These are phyloP conservation scores for Leishmania major DNA, from an alignment of 208 protist genomes.

Conservation along the genomic window DNA sequence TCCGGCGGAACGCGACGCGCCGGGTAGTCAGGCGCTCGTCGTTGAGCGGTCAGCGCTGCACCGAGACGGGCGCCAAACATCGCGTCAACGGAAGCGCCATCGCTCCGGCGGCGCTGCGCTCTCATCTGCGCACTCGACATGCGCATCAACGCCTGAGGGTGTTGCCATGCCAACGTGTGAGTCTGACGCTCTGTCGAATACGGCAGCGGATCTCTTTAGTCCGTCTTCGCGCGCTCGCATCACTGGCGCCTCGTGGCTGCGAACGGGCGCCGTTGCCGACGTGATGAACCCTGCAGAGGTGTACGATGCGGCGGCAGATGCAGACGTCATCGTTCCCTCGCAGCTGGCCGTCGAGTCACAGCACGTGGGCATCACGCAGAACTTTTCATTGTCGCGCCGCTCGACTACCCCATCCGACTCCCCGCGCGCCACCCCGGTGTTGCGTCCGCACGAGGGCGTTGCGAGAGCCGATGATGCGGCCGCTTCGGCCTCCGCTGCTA, in stretches of 20 bases:
- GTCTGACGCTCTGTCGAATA: background rate
- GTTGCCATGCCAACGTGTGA: background rate
- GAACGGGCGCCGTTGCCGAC: background rate
- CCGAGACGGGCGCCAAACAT: background rate
- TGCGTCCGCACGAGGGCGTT: background rate
- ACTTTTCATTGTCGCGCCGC: background rate
- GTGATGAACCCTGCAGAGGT: background rate
- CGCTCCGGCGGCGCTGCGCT: background rate
- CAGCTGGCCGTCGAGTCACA: conserved; percentile 18
- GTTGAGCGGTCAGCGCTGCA: conserved; percentile 22
- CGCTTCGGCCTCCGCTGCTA: background rate
- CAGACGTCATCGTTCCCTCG: background rate
- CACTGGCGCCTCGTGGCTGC: background rate
- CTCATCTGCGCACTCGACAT: too few species aligned
- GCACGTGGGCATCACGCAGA: conserved; percentile 31
- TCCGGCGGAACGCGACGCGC: background rate
- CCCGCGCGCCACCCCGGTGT: background rate
- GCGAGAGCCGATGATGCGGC: background rate
- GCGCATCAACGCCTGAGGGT: background rate
- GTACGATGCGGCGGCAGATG: background rate
- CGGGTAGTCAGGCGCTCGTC: background rate
- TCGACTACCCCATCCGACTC: background rate
- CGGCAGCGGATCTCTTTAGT: background rate
- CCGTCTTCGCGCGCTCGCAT: background rate
- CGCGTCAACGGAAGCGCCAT: conserved; percentile 1